Evolutionary conservation across 2,329 filamentous ascomycete genomes (phyloP).

Genomic region (Sporothrix dimorphospora): DNA sequence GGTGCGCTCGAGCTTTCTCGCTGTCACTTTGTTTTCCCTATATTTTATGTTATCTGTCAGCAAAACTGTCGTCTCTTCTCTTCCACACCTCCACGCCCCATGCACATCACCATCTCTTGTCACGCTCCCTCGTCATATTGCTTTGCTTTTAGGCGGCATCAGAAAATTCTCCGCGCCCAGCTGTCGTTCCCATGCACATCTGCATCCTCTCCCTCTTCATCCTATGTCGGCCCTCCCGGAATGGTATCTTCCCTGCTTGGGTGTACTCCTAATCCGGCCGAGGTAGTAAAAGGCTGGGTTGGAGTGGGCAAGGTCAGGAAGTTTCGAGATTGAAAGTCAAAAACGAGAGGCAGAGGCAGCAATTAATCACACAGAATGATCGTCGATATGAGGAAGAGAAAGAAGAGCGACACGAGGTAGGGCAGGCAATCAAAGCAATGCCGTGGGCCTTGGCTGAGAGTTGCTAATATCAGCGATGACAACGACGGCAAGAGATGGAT

Average conservation of each 20-base stretch:
- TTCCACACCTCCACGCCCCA: background rate
- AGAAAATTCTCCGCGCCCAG: slow-evolving; percentile 13
- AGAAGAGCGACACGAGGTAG: background rate
- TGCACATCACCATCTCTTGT: background rate
- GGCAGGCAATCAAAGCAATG: slow-evolving; percentile 13
- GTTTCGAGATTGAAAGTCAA: background rate
- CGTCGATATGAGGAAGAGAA: background rate
- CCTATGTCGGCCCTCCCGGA: background rate
- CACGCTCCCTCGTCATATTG: slow-evolving; percentile 14
- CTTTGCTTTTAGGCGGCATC: slow-evolving; percentile 15
- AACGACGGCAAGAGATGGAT: slow-evolving; percentile 19
- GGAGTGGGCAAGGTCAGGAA: background rate
- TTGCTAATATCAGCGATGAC: slow-evolving; percentile 16
- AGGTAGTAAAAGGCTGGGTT: background rate
- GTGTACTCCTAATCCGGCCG: background rate
- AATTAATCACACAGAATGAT: background rate
- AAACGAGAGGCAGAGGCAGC: background rate
- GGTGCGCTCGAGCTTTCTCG: background rate
- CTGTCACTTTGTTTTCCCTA: background rate
- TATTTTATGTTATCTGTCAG: background rate
- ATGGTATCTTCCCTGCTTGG: slow-evolving; percentile 4
- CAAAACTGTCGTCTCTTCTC: background rate
- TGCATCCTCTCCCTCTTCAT: background rate
- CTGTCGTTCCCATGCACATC: background rate
- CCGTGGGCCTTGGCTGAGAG: slow-evolving; percentile 6